A percentile compares a stretch with the other conserved stretches of the same genome.
These are phyloP conservation scores for Trichoderma semiorbis DNA, from an alignment of 2,329 filamentous ascomycete species.

Conservation along the genomic window DNA sequence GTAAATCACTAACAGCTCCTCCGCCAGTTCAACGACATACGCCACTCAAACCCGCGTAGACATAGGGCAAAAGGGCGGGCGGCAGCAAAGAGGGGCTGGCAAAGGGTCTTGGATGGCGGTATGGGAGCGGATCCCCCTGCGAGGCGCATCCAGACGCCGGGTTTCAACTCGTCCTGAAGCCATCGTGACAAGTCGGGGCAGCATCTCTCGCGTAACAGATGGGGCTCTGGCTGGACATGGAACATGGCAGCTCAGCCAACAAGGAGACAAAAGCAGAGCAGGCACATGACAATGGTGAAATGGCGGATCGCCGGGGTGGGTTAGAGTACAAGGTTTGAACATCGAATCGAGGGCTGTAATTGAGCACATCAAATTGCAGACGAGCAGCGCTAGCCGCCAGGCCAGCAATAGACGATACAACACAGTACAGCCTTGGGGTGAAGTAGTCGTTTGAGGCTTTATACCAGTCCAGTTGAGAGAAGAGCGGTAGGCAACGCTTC, in stretches of 20 bases:
- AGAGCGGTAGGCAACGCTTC: neutral
- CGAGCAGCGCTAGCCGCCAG: neutral
- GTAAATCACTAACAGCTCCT: neutral
- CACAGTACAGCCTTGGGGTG: neutral
- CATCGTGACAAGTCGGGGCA: neutral
- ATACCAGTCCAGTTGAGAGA: neutral
- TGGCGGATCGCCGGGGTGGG: neutral
- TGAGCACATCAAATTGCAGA: neutral
- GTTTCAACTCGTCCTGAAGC: neutral
- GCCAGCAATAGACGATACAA: neutral
- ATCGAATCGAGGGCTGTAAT: neutral
- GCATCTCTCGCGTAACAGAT: neutral
- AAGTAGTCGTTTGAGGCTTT: neutral
- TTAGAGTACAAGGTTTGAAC: neutral
- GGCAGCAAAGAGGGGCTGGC: slow-evolving; percentile 11
- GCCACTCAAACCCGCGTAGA: neutral
- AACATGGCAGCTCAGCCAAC: neutral
- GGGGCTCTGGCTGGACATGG: neutral
- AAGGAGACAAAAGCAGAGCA: neutral
- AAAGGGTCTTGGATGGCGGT: slow-evolving; percentile 9
- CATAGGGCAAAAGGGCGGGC: slow-evolving; percentile 14
- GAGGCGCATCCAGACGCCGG: slow-evolving; percentile 10
- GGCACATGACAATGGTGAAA: neutral
- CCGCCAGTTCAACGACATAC: slow-evolving; percentile 6
- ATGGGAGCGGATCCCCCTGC: slow-evolving; percentile 11